Base-by-base conservation (phyloP, 768 basidiomycete species). In the Termitomyces sp. region DNA sequence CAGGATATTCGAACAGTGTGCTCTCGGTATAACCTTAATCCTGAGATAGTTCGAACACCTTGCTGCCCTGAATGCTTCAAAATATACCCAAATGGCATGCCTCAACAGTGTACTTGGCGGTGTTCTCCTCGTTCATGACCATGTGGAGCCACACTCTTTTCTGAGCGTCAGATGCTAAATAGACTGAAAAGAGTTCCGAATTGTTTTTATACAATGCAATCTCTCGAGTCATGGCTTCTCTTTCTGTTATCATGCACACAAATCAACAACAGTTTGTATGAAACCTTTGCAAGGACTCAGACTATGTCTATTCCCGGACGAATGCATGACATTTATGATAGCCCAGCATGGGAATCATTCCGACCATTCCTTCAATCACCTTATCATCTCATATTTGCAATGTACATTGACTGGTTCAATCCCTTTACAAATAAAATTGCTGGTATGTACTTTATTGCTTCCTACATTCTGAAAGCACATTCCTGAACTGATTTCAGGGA, bases 371-470 rank as follows among this genome's bases (percentile, higher is more conserved):
- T 57, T 35, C 35, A 4, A 48, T 46, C 56, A 33, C 35, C 18
- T n/a, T 57, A 57, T 46, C 56, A 57, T 42, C 35, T 57, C 24
- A 33, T 57, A 28, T 57, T 57, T 48, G 42, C 56, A 18, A 20
- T 57, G 7, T 57, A 57, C 20, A 48, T 57, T 46, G 56, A 60
- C 35, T 60, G 52, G 59, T 60, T 60, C 54, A 60, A 60, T 52
- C 36, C 52, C 38, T 60, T 45, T 35, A 53, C 59, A 42, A 60
- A 54, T 36, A 52, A 52, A n/a, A 52, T 52, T 60, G 53, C 51
- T 20, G 44, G 40, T 60, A 54, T 38, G 53, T 11, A 53, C 5
- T 28, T 48, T 48, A 48, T 48, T 48, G 24, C 46, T 48, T 28
- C 7, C 15, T 48, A 48, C 46, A 48, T 48, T 48, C 22, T 28